Base-by-base conservation (phyloP, 768 basidiomycete species). In the Amanita phalloides region DNA sequence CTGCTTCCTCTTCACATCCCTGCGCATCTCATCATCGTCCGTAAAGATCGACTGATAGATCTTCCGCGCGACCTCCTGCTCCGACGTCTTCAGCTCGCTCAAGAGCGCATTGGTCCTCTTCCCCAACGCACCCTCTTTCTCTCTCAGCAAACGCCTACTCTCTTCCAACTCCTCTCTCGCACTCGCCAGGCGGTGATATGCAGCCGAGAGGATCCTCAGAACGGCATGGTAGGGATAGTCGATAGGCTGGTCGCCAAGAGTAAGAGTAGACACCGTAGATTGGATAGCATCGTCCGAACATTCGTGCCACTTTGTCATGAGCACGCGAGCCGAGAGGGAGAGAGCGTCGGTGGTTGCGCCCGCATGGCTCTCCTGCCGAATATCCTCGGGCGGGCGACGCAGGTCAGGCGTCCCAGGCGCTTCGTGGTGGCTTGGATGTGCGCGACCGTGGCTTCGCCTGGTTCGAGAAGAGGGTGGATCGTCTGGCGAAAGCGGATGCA, bases 221-320 rank as follows among this genome's bases (percentile, higher is more conserved):
- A 82, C 76, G 1, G 79, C 69, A 56, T 86, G 81, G 56, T 86
- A 86, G 1, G 86, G 81, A 58, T 81, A 75, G 25, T 56, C 62
- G 2, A 72, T 58, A 2, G 67, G 57, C 43, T 77, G 71, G 5
- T 74, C 30, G 13, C 14, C 8, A 32, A 58, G 54, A 49, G 68
- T 61, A 11, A 85, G 64, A 17, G 66, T 67, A 0, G 84, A 75
- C 21, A 90, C 76, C 3, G 79, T 74, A 13, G 72, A 68, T 54
- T 84, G 80, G 39, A 91, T 84, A 1, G 76, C 82, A 45, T 86
- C 79, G 63, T 91, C 86, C 2, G 86, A 81, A 58, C 79, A 82
- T 21, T 80, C 76, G 60, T 91, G 88, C 87, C 89, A 92, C 61
- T 71, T 76, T 7, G 80, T 84, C 2, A 74, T 68, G 14, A 90